These are phyloP conservation scores for Saturnispora silvae DNA, from an alignment of 805 yeast species.

Conservation along the genomic window DNA sequence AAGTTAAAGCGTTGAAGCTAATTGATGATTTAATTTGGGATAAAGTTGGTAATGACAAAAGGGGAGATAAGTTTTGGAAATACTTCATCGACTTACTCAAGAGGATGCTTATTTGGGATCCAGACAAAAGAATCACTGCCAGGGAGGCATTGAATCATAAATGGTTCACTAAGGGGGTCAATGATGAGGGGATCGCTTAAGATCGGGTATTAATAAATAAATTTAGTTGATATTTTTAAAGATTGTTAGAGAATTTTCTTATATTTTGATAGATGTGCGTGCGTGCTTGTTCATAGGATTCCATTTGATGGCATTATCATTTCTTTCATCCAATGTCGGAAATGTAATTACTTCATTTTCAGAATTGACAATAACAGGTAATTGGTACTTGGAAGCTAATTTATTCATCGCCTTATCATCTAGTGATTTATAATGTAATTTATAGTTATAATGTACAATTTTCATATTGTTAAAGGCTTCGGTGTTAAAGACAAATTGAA, in stretches of 20 bases:
- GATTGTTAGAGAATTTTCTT: no score
- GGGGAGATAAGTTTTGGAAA: slow-evolving; percentile 64
- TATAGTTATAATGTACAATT: slow-evolving; percentile 5
- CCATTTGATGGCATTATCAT: no score
- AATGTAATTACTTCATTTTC: slow-evolving; percentile 1
- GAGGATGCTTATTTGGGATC: slow-evolving; percentile 39
- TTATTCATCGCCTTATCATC: slow-evolving; percentile 3
- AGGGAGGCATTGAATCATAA: slow-evolving; percentile 50
- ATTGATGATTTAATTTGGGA: slow-evolving; percentile 22
- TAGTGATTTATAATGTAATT: slow-evolving; percentile 1
- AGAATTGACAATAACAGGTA: slow-evolving; percentile 3
- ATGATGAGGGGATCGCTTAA: slow-evolving; percentile 38
- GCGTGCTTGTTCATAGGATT: no score
- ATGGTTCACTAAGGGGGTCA: slow-evolving; percentile 61
- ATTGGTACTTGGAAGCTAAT: slow-evolving; percentile 2
- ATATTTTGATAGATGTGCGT: no score
- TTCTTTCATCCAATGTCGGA: slow-evolving; percentile 6
- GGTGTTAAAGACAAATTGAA: not conserved
- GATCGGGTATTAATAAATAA: no score
- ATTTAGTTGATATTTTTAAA: no score
- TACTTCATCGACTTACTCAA: slow-evolving; percentile 49
- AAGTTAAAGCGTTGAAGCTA: slow-evolving; percentile 24
- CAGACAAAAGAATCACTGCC: slow-evolving; percentile 41
- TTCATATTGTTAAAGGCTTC: not conserved
- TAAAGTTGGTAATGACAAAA: slow-evolving; percentile 34